These are phyloP conservation scores for Jackrogersella multiformis DNA, from an alignment of 495 filamentous ascomycete genomes.

Conservation along the genomic window DNA sequence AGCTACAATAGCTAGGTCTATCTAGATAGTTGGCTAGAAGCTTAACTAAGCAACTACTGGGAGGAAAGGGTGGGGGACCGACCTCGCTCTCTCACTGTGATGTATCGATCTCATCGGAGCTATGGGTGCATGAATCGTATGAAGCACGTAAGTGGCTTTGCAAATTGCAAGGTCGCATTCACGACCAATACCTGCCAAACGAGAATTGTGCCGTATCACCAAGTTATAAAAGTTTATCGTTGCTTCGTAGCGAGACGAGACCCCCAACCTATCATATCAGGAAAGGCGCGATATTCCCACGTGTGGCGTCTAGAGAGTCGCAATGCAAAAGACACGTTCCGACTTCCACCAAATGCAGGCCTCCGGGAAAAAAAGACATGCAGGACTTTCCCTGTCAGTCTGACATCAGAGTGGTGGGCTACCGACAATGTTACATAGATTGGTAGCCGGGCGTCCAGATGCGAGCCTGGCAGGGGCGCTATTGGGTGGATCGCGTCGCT, in stretches of 20 bases:
- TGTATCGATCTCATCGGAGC: slow-evolving; percentile 11
- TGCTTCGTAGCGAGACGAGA: background rate
- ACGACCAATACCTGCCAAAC: background rate
- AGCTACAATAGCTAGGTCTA: background rate
- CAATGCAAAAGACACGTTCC: slow-evolving; percentile 22
- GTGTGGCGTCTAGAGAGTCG: slow-evolving; percentile 6
- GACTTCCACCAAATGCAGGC: slow-evolving; percentile 28
- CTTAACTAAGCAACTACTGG: background rate
- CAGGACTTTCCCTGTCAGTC: slow-evolving; percentile 28
- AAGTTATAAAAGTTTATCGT: background rate
- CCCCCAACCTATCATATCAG: slow-evolving; percentile 11
- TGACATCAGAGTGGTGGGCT: slow-evolving; percentile 39
- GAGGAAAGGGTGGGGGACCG: background rate
- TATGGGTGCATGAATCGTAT: slow-evolving; percentile 28
- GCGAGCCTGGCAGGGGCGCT: slow-evolving; percentile 20
- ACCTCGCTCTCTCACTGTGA: slow-evolving; percentile 2
- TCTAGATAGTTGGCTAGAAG: slow-evolving; percentile 4
- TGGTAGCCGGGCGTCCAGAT: slow-evolving; percentile 22
- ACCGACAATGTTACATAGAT: slow-evolving; percentile 34
- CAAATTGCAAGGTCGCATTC: slow-evolving; percentile 26
- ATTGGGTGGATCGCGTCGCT: slow-evolving; percentile 27
- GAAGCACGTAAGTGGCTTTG: slow-evolving; percentile 12
- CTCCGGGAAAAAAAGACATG: slow-evolving; percentile 30
- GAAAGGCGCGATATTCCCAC: slow-evolving; percentile 17
- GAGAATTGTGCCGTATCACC: slow-evolving; percentile 12